A percentile compares a stretch with the other conserved stretches of the same genome.
phyloP scores from a whole-genome alignment of 1,284 basidiomycete genomes.

The Leucoagaricus sp. region DNA sequence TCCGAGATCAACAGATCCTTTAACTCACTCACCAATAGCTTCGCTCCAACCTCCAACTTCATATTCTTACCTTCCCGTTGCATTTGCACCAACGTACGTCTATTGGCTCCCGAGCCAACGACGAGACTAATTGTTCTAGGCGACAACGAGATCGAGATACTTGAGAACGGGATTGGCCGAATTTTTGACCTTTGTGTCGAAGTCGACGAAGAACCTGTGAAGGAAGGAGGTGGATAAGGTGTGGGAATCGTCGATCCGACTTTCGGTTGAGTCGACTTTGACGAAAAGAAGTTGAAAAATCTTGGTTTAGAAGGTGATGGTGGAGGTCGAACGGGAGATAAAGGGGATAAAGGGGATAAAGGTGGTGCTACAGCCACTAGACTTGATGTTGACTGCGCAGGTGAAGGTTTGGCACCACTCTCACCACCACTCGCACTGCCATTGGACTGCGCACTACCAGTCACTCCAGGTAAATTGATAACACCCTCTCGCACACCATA shows the following conservation, averaged over 20 bases:
- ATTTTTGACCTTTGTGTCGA: constrained; percentile 19
- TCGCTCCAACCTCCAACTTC: constrained; percentile 56
- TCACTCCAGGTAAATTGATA: constrained; percentile 34
- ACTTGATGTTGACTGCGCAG: neutral
- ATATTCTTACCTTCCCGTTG: constrained; percentile 50
- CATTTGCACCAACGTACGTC: constrained; percentile 61
- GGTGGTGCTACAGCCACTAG: neutral
- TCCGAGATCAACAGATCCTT: constrained; percentile 19
- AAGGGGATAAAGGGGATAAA: neutral
- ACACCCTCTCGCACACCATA: constrained; percentile 61
- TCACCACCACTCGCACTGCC: neutral
- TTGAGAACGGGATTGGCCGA: constrained; percentile 49
- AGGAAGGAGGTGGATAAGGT: neutral
- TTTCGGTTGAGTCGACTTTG: neutral
- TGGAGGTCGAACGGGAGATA: neutral
- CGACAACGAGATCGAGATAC: constrained; percentile 16
- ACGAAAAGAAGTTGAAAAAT: constrained; percentile 15
- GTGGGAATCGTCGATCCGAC: constrained; percentile 3
- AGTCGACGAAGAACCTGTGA: too few relatives aligned
- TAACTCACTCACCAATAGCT: constrained; percentile 24
- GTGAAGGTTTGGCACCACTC: neutral
- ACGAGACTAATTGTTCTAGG: constrained; percentile 15
- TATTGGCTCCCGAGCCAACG: constrained; percentile 21
- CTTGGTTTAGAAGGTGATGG: neutral
- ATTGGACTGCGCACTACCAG: neutral